Conservation (phyloP, 1,284 basidiomycete species). For the Cryptococcus amylolentus region DNA sequence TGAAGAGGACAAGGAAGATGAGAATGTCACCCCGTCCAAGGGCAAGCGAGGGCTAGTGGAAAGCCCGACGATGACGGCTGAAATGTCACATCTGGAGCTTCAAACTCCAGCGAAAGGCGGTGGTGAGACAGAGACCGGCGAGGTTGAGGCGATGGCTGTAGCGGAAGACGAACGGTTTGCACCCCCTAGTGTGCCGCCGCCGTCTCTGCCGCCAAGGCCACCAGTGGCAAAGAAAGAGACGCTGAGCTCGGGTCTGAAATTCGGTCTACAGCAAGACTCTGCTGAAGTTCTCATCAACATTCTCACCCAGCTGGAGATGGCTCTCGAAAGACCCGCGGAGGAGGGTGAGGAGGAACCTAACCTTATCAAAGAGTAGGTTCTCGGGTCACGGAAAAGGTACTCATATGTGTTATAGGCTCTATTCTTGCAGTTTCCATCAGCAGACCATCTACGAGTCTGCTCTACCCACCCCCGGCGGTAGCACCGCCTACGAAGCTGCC, state of each 20-base stretch:
- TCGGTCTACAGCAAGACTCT: conserved; percentile 96
- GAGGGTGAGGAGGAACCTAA: conserved; percentile 54
- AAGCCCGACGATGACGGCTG: conserved; percentile 14
- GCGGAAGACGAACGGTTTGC: conserved; percentile 11
- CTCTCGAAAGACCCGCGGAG: conserved; percentile 61
- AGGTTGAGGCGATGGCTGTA: background rate
- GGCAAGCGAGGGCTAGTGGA: background rate
- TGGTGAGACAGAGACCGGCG: background rate
- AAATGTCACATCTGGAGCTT: conserved; percentile 21
- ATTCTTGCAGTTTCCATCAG: conserved; percentile 82
- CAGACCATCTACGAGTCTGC: conserved; percentile 58
- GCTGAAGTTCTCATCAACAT: conserved; percentile 99
- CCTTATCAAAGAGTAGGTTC: conserved; percentile 70
- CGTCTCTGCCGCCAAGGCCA: conserved; percentile 61
- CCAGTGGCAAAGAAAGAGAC: conserved; percentile 35
- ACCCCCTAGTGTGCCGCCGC: conserved; percentile 30
- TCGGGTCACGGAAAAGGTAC: background rate
- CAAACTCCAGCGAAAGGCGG: conserved; percentile 16
- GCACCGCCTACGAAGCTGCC: conserved; percentile 52
- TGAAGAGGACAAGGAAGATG: background rate
- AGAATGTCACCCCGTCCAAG: background rate
- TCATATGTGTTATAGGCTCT: conserved; percentile 57
- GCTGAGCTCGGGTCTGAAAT: conserved; percentile 74
- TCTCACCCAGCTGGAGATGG: conserved; percentile 96
- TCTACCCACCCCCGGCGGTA: conserved; percentile 13